phyloP scores from a whole-genome alignment of 2,329 filamentous ascomycete species.

The Alternaria incomplexa region DNA sequence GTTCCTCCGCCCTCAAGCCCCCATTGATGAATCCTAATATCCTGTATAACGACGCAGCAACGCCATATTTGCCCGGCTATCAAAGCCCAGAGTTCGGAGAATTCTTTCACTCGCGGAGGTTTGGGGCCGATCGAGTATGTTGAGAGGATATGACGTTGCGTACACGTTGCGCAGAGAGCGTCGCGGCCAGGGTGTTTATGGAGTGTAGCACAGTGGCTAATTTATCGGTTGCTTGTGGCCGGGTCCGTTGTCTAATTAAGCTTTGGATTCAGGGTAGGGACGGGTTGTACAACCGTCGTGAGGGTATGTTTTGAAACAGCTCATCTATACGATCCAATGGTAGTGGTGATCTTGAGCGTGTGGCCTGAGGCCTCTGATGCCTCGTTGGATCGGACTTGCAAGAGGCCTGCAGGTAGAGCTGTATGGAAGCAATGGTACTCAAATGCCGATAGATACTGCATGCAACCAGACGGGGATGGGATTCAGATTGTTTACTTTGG shows the following conservation, averaged over 20 bases:
- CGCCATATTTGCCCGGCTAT: background rate
- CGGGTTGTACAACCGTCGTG: background rate
- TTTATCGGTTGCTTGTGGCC: background rate
- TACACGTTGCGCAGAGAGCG: background rate
- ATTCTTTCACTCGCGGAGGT: background rate
- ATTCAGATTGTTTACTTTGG: background rate
- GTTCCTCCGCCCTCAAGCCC: background rate
- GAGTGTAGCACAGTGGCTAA: background rate
- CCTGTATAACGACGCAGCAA: background rate
- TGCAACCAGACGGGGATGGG: background rate
- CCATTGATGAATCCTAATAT: conserved; percentile 17
- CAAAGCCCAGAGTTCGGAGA: background rate
- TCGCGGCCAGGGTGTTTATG: background rate
- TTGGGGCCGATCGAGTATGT: background rate
- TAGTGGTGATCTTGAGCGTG: background rate
- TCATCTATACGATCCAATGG: background rate
- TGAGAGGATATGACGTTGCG: background rate
- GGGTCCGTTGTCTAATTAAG: background rate
- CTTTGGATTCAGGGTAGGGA: background rate
- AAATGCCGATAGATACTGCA: background rate
- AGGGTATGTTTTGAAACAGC: background rate
- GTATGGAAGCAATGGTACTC: background rate
- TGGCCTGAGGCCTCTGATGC: background rate
- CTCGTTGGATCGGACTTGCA: background rate
- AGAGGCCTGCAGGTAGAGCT: background rate